Base-by-base conservation (phyloP, 2,329 filamentous ascomycete genomes). In the Cladosporium halotolerans region DNA sequence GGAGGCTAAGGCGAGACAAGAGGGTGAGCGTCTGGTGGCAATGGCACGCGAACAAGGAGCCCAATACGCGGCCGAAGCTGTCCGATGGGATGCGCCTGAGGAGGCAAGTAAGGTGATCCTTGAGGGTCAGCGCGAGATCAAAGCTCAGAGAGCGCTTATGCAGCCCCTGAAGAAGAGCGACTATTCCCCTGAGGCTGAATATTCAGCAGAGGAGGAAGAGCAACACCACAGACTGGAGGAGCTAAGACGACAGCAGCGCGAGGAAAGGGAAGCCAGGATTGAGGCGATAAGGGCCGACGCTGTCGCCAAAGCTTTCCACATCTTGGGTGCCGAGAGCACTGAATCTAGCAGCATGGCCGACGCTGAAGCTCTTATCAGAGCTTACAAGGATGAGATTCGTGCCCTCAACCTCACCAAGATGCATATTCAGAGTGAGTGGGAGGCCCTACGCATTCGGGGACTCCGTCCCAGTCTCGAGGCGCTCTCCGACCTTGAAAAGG, bases 401-500 rank as follows among this genome's bases (percentile, higher is more conserved):
- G 32, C 53, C 14, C 32, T 38, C 3, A 58, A 55, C n/a, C 50
- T 49, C 13, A 50, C 56, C 45, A 53, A 56, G 43, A 38, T 58
- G 18, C 53, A 45, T 6, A 42, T 56, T 45, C 48, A 58, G 14
- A 54, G 56, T 62, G 59, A 71, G 59, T 51, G 48, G 48, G 13
- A 31, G 23, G 32, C 40, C 31, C 8, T 19, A 19, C 48, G 41
- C 32, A 62, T 62, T 62, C 45, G 45, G 45, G 18, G 63, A 9
- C 45, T 51, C 23, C 42, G 23, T 5, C 46, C 48, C 14, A 23
- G 31, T 3, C 52, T 38, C 40, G 32, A 53, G 28, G 59, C 63
- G 28, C 50, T 61, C 52, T 14, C 65, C 66, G 11, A 63, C 63
- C 49, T 62, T 39, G 55, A 63, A 57, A 68, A 69, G 46, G 56